These are phyloP conservation scores for Termitomyces sp. DNA, from an alignment of 768 basidiomycete species.

Conservation along the genomic window DNA sequence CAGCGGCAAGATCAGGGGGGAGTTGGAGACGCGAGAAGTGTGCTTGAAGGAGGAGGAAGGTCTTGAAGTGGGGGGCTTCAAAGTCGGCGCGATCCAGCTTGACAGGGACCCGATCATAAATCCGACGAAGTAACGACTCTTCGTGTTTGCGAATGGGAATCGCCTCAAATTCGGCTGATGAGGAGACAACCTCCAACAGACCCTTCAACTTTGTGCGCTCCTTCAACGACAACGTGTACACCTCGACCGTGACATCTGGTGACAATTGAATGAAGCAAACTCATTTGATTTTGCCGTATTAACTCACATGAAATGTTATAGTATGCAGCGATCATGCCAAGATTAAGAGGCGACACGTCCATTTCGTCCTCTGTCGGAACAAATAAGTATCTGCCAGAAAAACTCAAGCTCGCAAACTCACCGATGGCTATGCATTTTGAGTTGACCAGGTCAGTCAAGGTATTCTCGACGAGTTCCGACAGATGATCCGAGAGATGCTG, in stretches of 20 bases:
- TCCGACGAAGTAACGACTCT: slow-evolving; percentile 74
- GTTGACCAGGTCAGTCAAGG: slow-evolving; percentile 84
- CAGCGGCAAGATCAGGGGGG: slow-evolving; percentile 90
- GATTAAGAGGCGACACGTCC: slow-evolving; percentile 86
- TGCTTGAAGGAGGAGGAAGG: slow-evolving; percentile 92
- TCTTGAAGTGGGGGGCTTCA: slow-evolving; percentile 96
- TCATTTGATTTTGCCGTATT: not conserved
- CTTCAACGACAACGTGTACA: slow-evolving; percentile 91
- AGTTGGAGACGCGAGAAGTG: slow-evolving; percentile 93
- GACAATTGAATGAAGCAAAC: slow-evolving; percentile 8
- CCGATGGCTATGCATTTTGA: slow-evolving; percentile 94
- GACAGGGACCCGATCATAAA: slow-evolving; percentile 96
- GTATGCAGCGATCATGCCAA: slow-evolving; percentile 98
- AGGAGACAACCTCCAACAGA: slow-evolving; percentile 92
- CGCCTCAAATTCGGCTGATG: slow-evolving; percentile 92
- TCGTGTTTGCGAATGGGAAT: slow-evolving; percentile 96
- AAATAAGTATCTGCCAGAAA: slow-evolving; percentile 1
- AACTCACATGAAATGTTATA: slow-evolving; percentile 85
- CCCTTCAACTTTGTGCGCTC: slow-evolving; percentile 97
- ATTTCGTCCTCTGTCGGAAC: slow-evolving; percentile 74
- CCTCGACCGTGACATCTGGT: slow-evolving; percentile 91
- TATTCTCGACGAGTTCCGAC: slow-evolving; percentile 93
- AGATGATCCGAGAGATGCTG: slow-evolving; percentile 94
- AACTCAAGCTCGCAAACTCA: slow-evolving; percentile 21
- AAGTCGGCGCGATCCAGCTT: slow-evolving; percentile 82